phyloP scores from a whole-genome alignment of 2,329 filamentous ascomycete species.

The Calonectria ilicicola region DNA sequence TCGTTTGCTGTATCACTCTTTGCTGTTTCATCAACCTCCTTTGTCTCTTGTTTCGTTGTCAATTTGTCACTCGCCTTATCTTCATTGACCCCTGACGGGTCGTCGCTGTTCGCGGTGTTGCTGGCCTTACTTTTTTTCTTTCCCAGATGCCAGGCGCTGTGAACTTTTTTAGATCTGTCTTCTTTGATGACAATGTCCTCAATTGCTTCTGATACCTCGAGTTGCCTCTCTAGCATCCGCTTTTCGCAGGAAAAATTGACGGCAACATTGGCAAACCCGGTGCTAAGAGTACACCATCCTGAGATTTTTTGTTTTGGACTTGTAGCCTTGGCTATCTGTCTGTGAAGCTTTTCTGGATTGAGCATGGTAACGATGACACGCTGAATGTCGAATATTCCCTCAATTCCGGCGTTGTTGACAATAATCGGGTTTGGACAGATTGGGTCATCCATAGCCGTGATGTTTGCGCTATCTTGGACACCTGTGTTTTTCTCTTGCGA shows the following conservation, averaged over 20 bases:
- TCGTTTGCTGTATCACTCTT: too few species aligned
- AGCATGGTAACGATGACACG: neutral
- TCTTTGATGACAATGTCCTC: neutral
- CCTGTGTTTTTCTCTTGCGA: neutral
- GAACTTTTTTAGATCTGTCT: neutral
- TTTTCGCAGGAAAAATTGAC: neutral
- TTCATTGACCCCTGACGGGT: too few species aligned
- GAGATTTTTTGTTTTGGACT: neutral
- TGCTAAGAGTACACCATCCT: neutral
- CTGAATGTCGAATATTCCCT: neutral
- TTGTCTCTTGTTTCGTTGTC: too few species aligned
- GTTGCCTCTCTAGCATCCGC: neutral
- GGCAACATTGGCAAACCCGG: neutral
- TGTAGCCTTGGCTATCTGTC: neutral
- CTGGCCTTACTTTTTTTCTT: too few species aligned
- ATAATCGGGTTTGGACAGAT: neutral
- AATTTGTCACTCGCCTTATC: neutral
- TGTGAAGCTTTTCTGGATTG: neutral
- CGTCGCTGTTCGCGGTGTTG: too few species aligned
- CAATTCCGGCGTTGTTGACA: neutral
- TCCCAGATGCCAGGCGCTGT: neutral
- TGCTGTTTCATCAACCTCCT: too few species aligned
- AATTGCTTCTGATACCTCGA: neutral
- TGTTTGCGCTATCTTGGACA: neutral
- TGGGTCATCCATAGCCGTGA: neutral